Evolutionary conservation across 1,284 basidiomycete genomes (phyloP).

Genomic region (Cryptococcus sp.): DNA sequence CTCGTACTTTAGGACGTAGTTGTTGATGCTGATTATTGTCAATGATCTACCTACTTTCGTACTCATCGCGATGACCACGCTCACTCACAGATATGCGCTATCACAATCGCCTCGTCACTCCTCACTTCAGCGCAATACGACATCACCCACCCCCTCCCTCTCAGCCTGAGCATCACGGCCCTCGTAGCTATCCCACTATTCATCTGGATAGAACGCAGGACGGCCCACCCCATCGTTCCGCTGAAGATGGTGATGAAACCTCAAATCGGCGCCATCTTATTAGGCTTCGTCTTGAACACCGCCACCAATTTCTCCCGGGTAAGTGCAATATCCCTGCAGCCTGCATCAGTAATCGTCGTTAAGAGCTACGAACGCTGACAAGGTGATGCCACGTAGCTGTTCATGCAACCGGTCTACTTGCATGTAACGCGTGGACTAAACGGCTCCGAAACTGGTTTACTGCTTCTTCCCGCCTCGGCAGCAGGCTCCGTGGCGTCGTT

Average conservation of each 20-base stretch:
- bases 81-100: conserved; percentile 23
- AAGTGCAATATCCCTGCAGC: not conserved
- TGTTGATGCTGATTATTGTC: too few species aligned
- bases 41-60: too few species aligned
- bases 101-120: conserved; percentile 33
- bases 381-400: conserved; percentile 17
- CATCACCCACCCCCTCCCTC: conserved; percentile 27
- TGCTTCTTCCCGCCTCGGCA: conserved; percentile 33
- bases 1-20: too few species aligned
- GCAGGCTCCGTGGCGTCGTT: conserved; percentile 30
- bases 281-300: conserved; percentile 27
- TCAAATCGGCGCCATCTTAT: conserved; percentile 27
- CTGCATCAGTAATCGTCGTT: not conserved
- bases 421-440: conserved; percentile 35
- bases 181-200: conserved; percentile 26
- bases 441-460: conserved; percentile 28
- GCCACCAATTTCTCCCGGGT: conserved; percentile 30
- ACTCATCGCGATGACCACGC: not conserved
- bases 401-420: conserved; percentile 42
- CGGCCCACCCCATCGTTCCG: conserved; percentile 36
- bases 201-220: conserved; percentile 26
- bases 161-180: conserved; percentile 16
- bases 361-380: not conserved
- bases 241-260: conserved; percentile 25
- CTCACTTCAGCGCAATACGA: conserved; percentile 30